These are phyloP conservation scores for Sclerotinia subarctica DNA, from an alignment of 2,329 filamentous ascomycete species.

Conservation along the genomic window DNA sequence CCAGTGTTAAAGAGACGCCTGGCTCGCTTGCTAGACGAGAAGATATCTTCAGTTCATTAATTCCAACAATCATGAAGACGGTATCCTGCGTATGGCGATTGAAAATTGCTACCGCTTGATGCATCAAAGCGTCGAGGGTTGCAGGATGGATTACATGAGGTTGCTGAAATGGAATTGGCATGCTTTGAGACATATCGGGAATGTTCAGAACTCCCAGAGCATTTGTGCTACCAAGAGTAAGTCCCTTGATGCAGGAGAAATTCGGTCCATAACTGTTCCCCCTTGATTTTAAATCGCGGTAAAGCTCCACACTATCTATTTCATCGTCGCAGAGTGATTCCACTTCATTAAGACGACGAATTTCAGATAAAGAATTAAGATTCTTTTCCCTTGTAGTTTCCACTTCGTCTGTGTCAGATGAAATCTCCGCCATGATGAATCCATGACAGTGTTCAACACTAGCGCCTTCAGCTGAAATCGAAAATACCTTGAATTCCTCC, in stretches of 20 bases:
- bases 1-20: no score
- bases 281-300: not conserved
- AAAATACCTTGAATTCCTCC: slow-evolving; percentile 15
- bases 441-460: slow-evolving; percentile 53
- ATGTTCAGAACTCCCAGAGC: not conserved
- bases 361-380: no score
- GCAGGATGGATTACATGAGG: slow-evolving; percentile 55
- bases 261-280: not conserved
- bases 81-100: no score
- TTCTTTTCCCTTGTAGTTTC: no score
- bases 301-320: not conserved
- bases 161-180: slow-evolving; percentile 38
- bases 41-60: not conserved
- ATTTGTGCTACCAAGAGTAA: not conserved
- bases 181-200: slow-evolving; percentile 25
- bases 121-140: slow-evolving; percentile 45
- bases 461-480: not conserved
- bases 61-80: not conserved
- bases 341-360: no score
- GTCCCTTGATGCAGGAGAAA: not conserved
- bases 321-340: not conserved
- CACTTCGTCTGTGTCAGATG: no score
- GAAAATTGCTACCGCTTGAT: not conserved
- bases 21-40: no score
- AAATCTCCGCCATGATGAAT: not conserved